A percentile compares a stretch with the other conserved stretches of the same genome.
phyloP scores from a whole-genome alignment of 2,329 filamentous ascomycete species.

The Hysterium pulicare region DNA sequence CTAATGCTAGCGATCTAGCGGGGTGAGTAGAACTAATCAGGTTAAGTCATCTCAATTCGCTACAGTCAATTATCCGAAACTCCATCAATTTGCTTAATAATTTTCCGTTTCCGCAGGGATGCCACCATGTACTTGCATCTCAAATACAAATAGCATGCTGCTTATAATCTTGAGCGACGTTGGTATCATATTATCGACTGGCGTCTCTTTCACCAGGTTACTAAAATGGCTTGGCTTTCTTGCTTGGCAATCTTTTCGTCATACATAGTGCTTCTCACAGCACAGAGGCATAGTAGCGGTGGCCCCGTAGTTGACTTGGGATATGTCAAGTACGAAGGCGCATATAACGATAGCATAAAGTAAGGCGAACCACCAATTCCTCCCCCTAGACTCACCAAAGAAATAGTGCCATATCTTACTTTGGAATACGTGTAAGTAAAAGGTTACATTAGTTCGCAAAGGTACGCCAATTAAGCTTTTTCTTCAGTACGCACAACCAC shows the following conservation, averaged over 20 bases:
- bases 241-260: not conserved
- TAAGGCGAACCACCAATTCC: not conserved
- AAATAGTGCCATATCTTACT: slow-evolving; percentile 14
- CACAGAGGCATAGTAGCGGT: not conserved
- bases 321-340: not conserved
- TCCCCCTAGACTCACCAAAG: not conserved
- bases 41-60: no score
- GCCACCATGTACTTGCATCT: no score
- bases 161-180: no score
- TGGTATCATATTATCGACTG: no score
- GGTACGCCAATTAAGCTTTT: no score
- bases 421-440: slow-evolving; percentile 19
- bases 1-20: no score
- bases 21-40: no score
- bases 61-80: no score
- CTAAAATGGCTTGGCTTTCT: not conserved
- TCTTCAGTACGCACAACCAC: slow-evolving; percentile 27
- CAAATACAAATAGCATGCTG: no score
- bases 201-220: not conserved
- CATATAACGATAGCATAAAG: not conserved
- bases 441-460: no score
- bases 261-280: not conserved
- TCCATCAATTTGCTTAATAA: no score
- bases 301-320: not conserved
- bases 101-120: no score